Conservation (phyloP, 1,139 yeast genomes). For the Scheffersomyces illinoinensis region DNA sequence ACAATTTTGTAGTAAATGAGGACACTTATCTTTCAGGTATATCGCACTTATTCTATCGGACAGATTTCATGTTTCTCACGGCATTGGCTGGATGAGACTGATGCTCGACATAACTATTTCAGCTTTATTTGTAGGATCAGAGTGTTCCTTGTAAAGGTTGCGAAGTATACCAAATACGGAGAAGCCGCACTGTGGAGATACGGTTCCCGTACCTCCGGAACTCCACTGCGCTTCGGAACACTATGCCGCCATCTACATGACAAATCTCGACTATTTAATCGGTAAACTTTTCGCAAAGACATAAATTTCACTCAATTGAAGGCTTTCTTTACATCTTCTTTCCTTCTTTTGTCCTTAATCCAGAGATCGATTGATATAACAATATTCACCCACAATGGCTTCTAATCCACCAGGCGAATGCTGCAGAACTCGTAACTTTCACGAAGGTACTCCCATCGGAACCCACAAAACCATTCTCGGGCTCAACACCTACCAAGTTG, state of each 20-base stretch:
- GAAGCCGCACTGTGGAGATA: no score
- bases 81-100: no score
- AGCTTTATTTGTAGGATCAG: no score
- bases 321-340: not conserved
- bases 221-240: not conserved
- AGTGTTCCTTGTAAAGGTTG: no score
- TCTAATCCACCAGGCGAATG: conserved; percentile 55
- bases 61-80: not conserved
- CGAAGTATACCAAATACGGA: no score
- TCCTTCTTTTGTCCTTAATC: not conserved
- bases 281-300: not conserved
- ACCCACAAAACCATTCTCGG: conserved; percentile 41
- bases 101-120: no score
- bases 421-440: conserved; percentile 44
- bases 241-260: no score
- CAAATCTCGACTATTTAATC: not conserved
- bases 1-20: not conserved
- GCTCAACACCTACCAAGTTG: conserved; percentile 56
- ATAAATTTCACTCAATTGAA: not conserved
- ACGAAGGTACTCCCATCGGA: conserved; percentile 56
- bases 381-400: conserved; percentile 38
- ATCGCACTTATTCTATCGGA: not conserved
- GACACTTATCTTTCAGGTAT: not conserved
- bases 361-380: not conserved
- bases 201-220: not conserved